Conservation (phyloP, 83 land plant species). For the Diphasiastrum complanatum region DNA sequence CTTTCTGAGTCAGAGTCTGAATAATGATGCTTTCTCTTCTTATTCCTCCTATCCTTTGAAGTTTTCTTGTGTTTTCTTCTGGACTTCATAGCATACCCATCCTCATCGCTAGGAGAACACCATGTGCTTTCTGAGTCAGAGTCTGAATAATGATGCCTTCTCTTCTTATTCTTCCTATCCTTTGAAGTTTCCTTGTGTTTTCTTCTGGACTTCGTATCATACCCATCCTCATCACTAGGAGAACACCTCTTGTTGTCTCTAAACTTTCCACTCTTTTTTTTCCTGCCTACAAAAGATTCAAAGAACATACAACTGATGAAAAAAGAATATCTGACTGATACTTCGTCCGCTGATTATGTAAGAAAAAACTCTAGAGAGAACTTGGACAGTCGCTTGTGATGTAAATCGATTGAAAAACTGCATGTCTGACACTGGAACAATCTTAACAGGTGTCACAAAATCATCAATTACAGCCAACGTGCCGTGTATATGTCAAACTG, state of each 20-base stretch:
- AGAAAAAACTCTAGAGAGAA: no score
- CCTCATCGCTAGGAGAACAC: conserved; percentile 46
- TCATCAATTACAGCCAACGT: no score
- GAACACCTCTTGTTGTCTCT: conserved; percentile 32
- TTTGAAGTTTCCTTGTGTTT: conserved; percentile 59
- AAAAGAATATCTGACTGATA: no score
- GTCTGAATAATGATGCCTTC: conserved; percentile 52
- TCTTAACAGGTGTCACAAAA: no score
- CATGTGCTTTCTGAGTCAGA: conserved; percentile 67
- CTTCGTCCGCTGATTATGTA: no score
- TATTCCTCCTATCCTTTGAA: conserved; percentile 54
- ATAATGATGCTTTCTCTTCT: conserved; percentile 55
- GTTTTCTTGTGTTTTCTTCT: conserved; percentile 59
- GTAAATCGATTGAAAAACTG: no score
- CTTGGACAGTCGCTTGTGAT: no score
- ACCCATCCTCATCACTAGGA: conserved; percentile 50
- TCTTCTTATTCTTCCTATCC: conserved; percentile 55
- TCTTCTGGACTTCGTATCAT: conserved; percentile 39
- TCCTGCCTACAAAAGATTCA: conserved; percentile 43
- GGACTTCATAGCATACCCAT: conserved; percentile 36
- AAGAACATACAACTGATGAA: not conserved
- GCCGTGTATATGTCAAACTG: no score
- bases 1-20: conserved; percentile 68
- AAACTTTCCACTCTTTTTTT: conserved; percentile 47
- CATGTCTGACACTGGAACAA: no score